phyloP scores from a whole-genome alignment of 306 rosid genomes.

The Begonia fuchsioides region DNA sequence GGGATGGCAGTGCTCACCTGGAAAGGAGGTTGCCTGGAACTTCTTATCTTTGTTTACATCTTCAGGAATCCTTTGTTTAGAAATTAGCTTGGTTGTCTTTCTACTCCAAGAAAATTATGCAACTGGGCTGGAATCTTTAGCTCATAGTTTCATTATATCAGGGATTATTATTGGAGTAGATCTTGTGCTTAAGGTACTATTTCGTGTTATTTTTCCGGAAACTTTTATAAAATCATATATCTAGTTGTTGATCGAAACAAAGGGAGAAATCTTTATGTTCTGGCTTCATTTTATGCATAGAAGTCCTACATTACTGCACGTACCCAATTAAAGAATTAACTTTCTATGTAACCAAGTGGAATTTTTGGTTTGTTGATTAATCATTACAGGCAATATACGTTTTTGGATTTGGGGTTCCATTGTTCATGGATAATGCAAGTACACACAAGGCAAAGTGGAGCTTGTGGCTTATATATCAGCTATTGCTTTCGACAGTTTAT shows the following conservation, averaged over 20 bases:
- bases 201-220: neutral
- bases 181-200: slow-evolving; percentile 49
- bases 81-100: slow-evolving; percentile 55
- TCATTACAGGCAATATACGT: slow-evolving; percentile 35
- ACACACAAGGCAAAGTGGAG: slow-evolving; percentile 35
- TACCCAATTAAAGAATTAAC: no score
- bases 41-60: slow-evolving; percentile 41
- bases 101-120: slow-evolving; percentile 45
- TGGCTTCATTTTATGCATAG: no score
- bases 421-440: slow-evolving; percentile 32
- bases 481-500: slow-evolving; percentile 45
- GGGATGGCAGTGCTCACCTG: slow-evolving; percentile 62
- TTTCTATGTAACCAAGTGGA: no score
- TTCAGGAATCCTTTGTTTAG: slow-evolving; percentile 51
- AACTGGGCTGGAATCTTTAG: slow-evolving; percentile 40
- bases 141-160: slow-evolving; percentile 29
- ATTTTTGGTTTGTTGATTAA: no score
- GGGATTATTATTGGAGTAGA: slow-evolving; percentile 50
- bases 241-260: no score
- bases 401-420: slow-evolving; percentile 61
- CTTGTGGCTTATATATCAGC: slow-evolving; percentile 46
- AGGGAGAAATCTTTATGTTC: no score
- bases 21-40: slow-evolving; percentile 54
- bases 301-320: no score
- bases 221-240: no score